Base-by-base conservation (phyloP, 768 basidiomycete genomes). In the Pleurotus djamor region DNA sequence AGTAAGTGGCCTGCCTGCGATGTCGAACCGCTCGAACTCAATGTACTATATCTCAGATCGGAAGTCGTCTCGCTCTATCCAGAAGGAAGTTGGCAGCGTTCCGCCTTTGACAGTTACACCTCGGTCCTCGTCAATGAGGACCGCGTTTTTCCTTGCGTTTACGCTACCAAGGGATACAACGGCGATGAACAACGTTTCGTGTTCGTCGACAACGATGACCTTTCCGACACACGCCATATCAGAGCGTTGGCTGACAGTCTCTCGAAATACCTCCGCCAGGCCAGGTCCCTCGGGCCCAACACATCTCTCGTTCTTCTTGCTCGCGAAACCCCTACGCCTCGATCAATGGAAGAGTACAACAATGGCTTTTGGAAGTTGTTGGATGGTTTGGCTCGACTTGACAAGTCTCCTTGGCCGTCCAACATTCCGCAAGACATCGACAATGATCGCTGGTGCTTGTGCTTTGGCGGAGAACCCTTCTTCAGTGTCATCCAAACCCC, bases 291-390 rank as follows among this genome's bases (percentile, higher is more conserved):
- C 17, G 65, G 64, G 13, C 65, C 65, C 50, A 66, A 64, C 55
- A 64, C 64, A 10, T 66, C 64, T 12, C 64, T 65, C 47, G 65
- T 66, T 47, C 62, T 66, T n/a, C 65, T 65, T 38, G 64, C 65
- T 43, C 64, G 63, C 14, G 59, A 66, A 16, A 66, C 59, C 48
- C 52, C 59, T 14, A 61, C 48, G 9, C 65, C 65, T 13, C 59
- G 62, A n/a, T 44, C 57, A 7, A 60, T 65, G 3, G 65, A 66
- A 28, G 65, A 66, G 32, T 66, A 66, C 57, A 57, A 66, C 32
- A 21, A 8, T 45, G 50, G 60, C 13, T 65, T 66, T 57, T 66
- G 65, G 65, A 66, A 63, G 47, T 60, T 64, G 13, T 60, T 66
- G 32, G 65, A 66, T 35, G 65, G 64, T 5, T 56, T 63, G 34